phyloP scores from a whole-genome alignment of 495 filamentous ascomycete genomes.

The Mytilinidion resinicola region DNA sequence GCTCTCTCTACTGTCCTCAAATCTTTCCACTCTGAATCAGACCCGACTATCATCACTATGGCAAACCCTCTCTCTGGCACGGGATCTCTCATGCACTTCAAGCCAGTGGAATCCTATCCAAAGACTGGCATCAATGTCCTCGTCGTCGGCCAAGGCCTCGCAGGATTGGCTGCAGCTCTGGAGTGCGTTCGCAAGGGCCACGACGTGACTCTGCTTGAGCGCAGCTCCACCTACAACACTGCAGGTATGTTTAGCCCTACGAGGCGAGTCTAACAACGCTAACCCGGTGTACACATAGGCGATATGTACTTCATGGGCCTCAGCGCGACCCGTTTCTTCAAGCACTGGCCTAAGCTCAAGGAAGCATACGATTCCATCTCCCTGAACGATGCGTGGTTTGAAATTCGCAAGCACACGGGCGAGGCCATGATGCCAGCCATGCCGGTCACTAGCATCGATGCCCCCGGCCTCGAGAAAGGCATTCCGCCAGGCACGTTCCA shows the following conservation, averaged over 20 bases:
- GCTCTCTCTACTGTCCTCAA: too few species aligned
- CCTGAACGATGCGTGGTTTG: conserved; percentile 44
- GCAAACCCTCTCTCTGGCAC: too few species aligned
- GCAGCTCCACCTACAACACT: conserved; percentile 31
- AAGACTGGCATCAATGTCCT: conserved; percentile 52
- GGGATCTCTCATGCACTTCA: conserved; percentile 13
- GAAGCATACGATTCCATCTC: conserved; percentile 42
- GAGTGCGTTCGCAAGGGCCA: conserved; percentile 61
- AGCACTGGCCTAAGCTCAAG: conserved; percentile 51
- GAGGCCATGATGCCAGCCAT: conserved; percentile 36
- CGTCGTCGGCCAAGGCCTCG: conserved; percentile 56
- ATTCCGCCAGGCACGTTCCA: conserved; percentile 36
- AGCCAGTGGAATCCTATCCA: conserved; percentile 29
- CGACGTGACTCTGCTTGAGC: conserved; percentile 50
- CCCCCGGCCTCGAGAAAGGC: conserved; percentile 40
- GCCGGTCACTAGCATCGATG: conserved; percentile 21
- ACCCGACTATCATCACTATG: too few species aligned
- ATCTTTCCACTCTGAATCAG: too few species aligned
- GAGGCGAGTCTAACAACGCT: too few species aligned
- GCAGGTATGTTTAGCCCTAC: conserved; percentile 16
- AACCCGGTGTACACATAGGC: conserved; percentile 33
- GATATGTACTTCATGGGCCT: conserved; percentile 50
- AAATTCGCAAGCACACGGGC: conserved; percentile 49
- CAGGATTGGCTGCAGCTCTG: conserved; percentile 55
- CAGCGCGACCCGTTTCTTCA: conserved; percentile 45